Conservation (phyloP, 1,139 yeast species). For the Saccharomyces hybrid region DNA sequence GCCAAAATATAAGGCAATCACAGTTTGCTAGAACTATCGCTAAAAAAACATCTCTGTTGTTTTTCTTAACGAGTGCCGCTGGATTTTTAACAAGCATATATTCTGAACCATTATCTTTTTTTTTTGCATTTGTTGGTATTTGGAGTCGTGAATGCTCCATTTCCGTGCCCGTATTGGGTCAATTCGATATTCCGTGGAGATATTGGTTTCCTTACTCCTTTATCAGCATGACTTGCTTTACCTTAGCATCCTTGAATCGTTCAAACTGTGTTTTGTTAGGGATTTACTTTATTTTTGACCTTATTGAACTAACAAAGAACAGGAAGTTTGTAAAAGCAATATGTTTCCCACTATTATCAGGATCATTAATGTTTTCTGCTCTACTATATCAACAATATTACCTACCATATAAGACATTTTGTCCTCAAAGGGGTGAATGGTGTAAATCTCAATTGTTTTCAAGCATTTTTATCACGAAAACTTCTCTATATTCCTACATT, state of each 20-base stretch:
- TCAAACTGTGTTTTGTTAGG: slow-evolving; percentile 77
- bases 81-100: slow-evolving; percentile 69
- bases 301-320: slow-evolving; percentile 29
- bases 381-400: slow-evolving; percentile 41
- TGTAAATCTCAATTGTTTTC: slow-evolving; percentile 43
- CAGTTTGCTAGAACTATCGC: slow-evolving; percentile 10
- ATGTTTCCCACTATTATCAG: slow-evolving; percentile 41
- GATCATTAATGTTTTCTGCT: slow-evolving; percentile 43
- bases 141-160: slow-evolving; percentile 39
- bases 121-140: slow-evolving; percentile 56
- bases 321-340: slow-evolving; percentile 15
- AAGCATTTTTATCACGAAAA: slow-evolving; percentile 16
- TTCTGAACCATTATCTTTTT: slow-evolving; percentile 66
- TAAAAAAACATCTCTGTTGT: slow-evolving; percentile 38
- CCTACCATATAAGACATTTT: slow-evolving; percentile 49
- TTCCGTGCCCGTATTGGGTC: slow-evolving; percentile 13
- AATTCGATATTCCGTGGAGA: slow-evolving; percentile 9
- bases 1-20: slow-evolving; percentile 14
- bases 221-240: slow-evolving; percentile 51
- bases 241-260: slow-evolving; percentile 54
- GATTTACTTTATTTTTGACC: slow-evolving; percentile 52
- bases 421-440: slow-evolving; percentile 77
- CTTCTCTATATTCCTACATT: slow-evolving; percentile 64
- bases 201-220: slow-evolving; percentile 31
- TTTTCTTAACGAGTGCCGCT: slow-evolving; percentile 69